phyloP scores from a whole-genome alignment of 2,329 filamentous ascomycete genomes.

The Sclerotinia subarctica region DNA sequence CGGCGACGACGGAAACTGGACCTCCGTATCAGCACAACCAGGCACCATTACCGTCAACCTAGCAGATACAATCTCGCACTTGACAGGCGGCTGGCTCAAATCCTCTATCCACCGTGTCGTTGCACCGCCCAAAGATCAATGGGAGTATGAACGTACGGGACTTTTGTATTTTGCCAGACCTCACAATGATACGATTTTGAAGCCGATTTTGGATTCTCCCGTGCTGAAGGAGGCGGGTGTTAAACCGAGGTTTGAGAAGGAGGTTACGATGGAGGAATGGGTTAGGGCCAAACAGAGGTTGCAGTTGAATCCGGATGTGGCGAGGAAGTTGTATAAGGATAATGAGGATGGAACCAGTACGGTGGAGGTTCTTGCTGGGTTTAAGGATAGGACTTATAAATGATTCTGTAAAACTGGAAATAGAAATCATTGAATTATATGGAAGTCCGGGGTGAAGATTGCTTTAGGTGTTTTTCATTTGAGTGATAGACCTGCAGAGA shows the following conservation, averaged over 20 bases:
- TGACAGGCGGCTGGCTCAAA: slow-evolving; percentile 49
- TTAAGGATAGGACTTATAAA: slow-evolving; percentile 38
- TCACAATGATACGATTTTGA: slow-evolving; percentile 31
- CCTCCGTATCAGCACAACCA: slow-evolving; percentile 48
- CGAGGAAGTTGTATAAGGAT: slow-evolving; percentile 40
- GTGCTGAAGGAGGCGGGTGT: slow-evolving; percentile 37
- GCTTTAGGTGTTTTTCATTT: rapidly evolving
- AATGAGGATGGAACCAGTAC: slow-evolving; percentile 38
- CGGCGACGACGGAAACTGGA: slow-evolving; percentile 48
- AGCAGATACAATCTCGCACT: slow-evolving; percentile 47
- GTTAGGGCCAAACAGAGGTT: slow-evolving; percentile 42
- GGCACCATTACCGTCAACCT: slow-evolving; percentile 53
- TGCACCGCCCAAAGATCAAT: slow-evolving; percentile 39
- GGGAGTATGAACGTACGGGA: slow-evolving; percentile 44
- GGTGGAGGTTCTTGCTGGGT: slow-evolving; percentile 41
- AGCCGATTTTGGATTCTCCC: slow-evolving; percentile 37
- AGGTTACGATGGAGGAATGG: slow-evolving; percentile 47
- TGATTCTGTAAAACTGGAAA: slow-evolving; percentile 15
- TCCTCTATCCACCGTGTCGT: slow-evolving; percentile 43
- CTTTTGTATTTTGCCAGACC: slow-evolving; percentile 47
- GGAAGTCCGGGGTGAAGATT: too few species aligned
- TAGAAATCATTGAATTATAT: neutral
- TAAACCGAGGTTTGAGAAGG: slow-evolving; percentile 40
- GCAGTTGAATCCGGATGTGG: slow-evolving; percentile 37
- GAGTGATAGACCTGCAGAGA: neutral